Conservation (phyloP, 176 grass and related monocot genomes). For the maize (Zea mays) region Zm-B73-REFERENCE-NAM-5.0 NC_050100.1:28666501-28667000, state of each 20-base stretch:
- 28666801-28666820: no score
- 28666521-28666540: no score
- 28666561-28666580: slow-evolving; percentile 29
- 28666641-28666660: not conserved
- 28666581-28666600: slow-evolving; percentile 2
- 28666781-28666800: no score
- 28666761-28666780: not conserved
- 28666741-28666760: not conserved
- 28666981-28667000: no score
- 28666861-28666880: no score
- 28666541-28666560: not conserved
- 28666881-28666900: no score
- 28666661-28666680: not conserved
- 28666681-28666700: not conserved
- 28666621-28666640: not conserved
- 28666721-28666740: not conserved
- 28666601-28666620: not conserved
- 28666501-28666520: slow-evolving; percentile 10
- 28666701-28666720: not conserved
- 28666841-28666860: no score
- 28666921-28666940: no score
- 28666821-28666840: no score
- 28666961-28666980: no score
- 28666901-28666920: no score
- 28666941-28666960: no score